A percentile compares a stretch with the other conserved stretches of the same genome.
Evolutionary conservation across 495 filamentous ascomycete species (phyloP).

Genomic region (Penicillium canescens): DNA sequence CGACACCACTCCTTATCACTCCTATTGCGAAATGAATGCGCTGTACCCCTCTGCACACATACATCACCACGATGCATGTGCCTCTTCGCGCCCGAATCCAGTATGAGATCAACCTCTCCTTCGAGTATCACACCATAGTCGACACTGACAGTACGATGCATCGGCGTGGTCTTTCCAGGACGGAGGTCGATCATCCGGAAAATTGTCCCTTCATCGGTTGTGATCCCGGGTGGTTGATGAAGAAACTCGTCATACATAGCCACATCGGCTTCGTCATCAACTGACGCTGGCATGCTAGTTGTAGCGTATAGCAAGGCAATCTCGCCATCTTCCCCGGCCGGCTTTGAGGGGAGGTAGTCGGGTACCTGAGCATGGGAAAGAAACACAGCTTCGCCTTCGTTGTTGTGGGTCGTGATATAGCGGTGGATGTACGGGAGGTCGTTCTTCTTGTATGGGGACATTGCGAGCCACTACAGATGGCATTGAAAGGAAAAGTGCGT

Average conservation of each 20-base stretch:
- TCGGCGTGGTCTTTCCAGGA: slow-evolving; percentile 62
- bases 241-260: slow-evolving; percentile 37
- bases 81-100: slow-evolving; percentile 59
- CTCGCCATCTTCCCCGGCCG: slow-evolving; percentile 35
- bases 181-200: slow-evolving; percentile 60
- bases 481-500: background rate
- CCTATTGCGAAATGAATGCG: slow-evolving; percentile 65
- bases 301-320: slow-evolving; percentile 43
- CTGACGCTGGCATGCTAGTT: slow-evolving; percentile 25
- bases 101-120: slow-evolving; percentile 74
- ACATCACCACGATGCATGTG: slow-evolving; percentile 68
- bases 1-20: slow-evolving; percentile 52
- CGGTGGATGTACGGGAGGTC: slow-evolving; percentile 38
- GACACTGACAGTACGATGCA: slow-evolving; percentile 71
- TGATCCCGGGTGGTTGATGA: slow-evolving; percentile 32
- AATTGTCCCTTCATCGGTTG: slow-evolving; percentile 32
- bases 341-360: slow-evolving; percentile 30
- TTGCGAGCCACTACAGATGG: background rate
- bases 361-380: slow-evolving; percentile 36
- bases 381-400: slow-evolving; percentile 41
- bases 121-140: slow-evolving; percentile 74
- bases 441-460: slow-evolving; percentile 19
- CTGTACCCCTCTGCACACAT: slow-evolving; percentile 61
- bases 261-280: slow-evolving; percentile 38
- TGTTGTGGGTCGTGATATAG: slow-evolving; percentile 43